Percentiles rank a stretch among this genome's conserved stretches.
These are phyloP conservation scores for Leonotis leonurus DNA, from an alignment of 257 asterid species.

Conservation along the genomic window DNA sequence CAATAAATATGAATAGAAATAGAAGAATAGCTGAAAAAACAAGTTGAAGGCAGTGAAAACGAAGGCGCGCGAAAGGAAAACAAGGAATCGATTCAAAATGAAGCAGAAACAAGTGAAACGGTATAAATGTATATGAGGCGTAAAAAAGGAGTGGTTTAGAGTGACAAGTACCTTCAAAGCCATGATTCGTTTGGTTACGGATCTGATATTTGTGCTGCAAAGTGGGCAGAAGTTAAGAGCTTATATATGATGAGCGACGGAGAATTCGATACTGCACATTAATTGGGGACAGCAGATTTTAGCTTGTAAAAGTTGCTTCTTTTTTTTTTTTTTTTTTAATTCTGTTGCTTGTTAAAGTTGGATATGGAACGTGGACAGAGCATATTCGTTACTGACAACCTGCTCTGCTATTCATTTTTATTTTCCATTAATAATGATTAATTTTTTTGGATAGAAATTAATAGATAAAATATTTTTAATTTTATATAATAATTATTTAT, in stretches of 20 bases:
- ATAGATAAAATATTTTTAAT: too few relatives aligned
- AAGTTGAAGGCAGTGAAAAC: neutral
- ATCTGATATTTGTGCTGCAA: slow-evolving; percentile 8
- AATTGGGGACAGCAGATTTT: neutral
- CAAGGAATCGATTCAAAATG: neutral
- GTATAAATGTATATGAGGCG: neutral
- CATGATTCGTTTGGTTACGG: slow-evolving; percentile 16
- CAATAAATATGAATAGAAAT: neutral
- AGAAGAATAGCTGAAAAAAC: too few relatives aligned
- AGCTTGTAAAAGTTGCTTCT: too few relatives aligned
- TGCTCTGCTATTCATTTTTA: too few relatives aligned
- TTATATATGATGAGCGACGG: slow-evolving; percentile 26
- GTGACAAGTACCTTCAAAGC: slow-evolving; percentile 36
- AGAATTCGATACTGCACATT: slow-evolving; percentile 7
- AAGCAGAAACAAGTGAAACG: neutral
- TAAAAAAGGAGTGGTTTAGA: neutral
- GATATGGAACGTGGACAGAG: slow-evolving; percentile 3
- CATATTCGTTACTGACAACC: slow-evolving; percentile 12
- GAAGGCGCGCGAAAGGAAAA: neutral
- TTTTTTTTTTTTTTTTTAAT: too few relatives aligned
- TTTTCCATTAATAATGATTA: too few relatives aligned
- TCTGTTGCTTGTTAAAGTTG: too few relatives aligned
- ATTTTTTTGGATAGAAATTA: too few relatives aligned
- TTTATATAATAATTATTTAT: too few relatives aligned
- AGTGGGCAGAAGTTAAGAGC: neutral